phyloP scores from a whole-genome alignment of 1,139 yeast genomes.

The Wickerhamomyces sp. region DNA sequence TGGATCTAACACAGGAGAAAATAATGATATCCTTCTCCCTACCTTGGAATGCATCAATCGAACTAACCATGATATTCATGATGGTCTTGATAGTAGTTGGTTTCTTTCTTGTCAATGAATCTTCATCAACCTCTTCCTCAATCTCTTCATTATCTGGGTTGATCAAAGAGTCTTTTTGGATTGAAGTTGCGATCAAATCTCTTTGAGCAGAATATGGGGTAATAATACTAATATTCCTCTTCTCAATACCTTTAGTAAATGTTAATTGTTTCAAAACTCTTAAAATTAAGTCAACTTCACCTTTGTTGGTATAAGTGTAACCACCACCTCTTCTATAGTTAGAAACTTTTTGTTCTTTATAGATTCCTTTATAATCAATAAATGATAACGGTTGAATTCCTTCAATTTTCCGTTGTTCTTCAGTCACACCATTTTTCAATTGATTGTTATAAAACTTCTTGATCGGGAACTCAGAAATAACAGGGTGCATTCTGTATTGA shows the following conservation, averaged over 20 bases:
- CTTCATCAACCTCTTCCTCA: slow-evolving; percentile 49
- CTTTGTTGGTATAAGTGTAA: slow-evolving; percentile 47
- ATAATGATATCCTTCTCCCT: slow-evolving; percentile 56
- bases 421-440: slow-evolving; percentile 57
- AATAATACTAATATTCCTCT: slow-evolving; percentile 55
- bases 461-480: slow-evolving; percentile 51
- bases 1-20: slow-evolving; percentile 59
- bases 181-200: slow-evolving; percentile 48
- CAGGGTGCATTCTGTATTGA: slow-evolving; percentile 73
- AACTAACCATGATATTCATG: slow-evolving; percentile 63
- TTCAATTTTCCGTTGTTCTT: slow-evolving; percentile 38
- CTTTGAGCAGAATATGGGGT: slow-evolving; percentile 75
- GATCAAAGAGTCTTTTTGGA: slow-evolving; percentile 46
- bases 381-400: slow-evolving; percentile 48
- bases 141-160: slow-evolving; percentile 51
- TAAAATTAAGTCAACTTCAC: slow-evolving; percentile 46
- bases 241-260: slow-evolving; percentile 46
- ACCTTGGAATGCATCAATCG: slow-evolving; percentile 66
- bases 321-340: slow-evolving; percentile 41
- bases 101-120: slow-evolving; percentile 31
- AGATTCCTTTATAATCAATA: slow-evolving; percentile 44
- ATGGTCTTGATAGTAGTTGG: slow-evolving; percentile 56
- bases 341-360: slow-evolving; percentile 41
- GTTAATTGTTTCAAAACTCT: slow-evolving; percentile 45
- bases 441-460: slow-evolving; percentile 47